Evolutionary conservation across 1,284 basidiomycete species (phyloP), one percentile per base, ranked within the genome.

Genomic region (Cryptococcus sp.): DNA sequence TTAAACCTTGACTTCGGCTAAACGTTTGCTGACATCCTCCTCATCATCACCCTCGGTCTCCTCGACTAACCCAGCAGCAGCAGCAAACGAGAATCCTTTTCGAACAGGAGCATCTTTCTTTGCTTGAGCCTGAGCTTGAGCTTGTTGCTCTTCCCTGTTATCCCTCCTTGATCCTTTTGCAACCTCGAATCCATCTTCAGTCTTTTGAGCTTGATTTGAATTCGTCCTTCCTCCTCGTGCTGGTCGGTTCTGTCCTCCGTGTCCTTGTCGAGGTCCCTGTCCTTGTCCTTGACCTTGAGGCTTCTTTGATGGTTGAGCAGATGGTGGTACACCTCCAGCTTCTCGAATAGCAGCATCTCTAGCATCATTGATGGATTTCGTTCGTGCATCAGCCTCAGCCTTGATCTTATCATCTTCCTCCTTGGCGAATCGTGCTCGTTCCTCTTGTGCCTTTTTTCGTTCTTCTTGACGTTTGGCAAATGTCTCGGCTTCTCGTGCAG

Each of bases 401-500:
- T 49, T 45, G n/a, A 41, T 60, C 48, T 57, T 62, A 46, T 55
- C 56, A 9, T 70, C 67, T 42, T 77, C 73, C 45, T 74, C 72
- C 42, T 64, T 67, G 32, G 54, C 36, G 36, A 51, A 47, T 16
- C 53, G 45, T 9, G 56, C 49, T 43, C 63, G 66, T 25, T 57
- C 66, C 42, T 59, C 65, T 42, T 57, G 52, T 34, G 65, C 67
- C 52, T 62, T 63, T 46, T 59, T 61, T 14, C 69, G 52, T 52
- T 69, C 63, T 49, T 60, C 70, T 21, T 67, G 67, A 24, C 57
- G 59, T 24, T 54, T 47, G 16, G 53, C 61, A 25, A 58, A 67
- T 14, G 67, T 72, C 47, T 64, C 87, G 48, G 82, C 82, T 68
- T 97, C 91, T 50, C 84, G 83, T 2, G 81, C 78, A 19, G 85